Percentiles rank a stretch among this genome's conserved stretches.
These are phyloP conservation scores for Ocimum tenuiflorum DNA, from an alignment of 257 asterid species.

Conservation along the genomic window DNA sequence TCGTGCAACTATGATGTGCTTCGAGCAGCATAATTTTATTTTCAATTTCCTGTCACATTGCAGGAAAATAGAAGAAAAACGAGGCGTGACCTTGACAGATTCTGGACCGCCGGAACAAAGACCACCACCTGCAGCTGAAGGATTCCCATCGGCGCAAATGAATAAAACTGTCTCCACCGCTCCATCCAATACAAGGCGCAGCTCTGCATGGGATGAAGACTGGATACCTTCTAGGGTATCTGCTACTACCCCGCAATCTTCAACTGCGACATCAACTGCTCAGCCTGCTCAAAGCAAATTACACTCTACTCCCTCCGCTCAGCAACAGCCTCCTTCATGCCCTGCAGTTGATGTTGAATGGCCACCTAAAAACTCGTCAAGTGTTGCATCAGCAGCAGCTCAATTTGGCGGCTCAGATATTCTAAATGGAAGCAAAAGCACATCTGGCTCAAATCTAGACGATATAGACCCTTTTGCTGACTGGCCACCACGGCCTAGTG, in stretches of 20 bases:
- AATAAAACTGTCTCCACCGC: slow-evolving; percentile 37
- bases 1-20: not conserved
- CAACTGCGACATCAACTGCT: slow-evolving; percentile 34
- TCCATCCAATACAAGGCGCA: slow-evolving; percentile 43
- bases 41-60: slow-evolving; percentile 1
- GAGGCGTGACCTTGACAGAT: slow-evolving; percentile 80
- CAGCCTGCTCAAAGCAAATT: slow-evolving; percentile 40
- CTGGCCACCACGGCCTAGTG: slow-evolving; percentile 82
- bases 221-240: slow-evolving; percentile 71
- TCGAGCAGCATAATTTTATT: not conserved
- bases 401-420: slow-evolving; percentile 32
- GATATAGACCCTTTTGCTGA: slow-evolving; percentile 86
- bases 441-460: slow-evolving; percentile 41
- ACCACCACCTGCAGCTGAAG: slow-evolving; percentile 35
- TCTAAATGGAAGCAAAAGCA: slow-evolving; percentile 36
- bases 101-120: slow-evolving; percentile 52
- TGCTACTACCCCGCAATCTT: slow-evolving; percentile 34
- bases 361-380: slow-evolving; percentile 70
- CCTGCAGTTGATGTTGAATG: slow-evolving; percentile 97
- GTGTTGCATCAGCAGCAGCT: slow-evolving; percentile 25
- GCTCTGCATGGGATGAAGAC: slow-evolving; percentile 92
- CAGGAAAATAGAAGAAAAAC: slow-evolving; percentile 95
- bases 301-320: slow-evolving; percentile 41
- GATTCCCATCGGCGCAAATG: slow-evolving; percentile 41
- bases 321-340: slow-evolving; percentile 49